Base-by-base conservation (phyloP, 2,329 filamentous ascomycete genomes). In the Aspergillus aculeatus region DNA sequence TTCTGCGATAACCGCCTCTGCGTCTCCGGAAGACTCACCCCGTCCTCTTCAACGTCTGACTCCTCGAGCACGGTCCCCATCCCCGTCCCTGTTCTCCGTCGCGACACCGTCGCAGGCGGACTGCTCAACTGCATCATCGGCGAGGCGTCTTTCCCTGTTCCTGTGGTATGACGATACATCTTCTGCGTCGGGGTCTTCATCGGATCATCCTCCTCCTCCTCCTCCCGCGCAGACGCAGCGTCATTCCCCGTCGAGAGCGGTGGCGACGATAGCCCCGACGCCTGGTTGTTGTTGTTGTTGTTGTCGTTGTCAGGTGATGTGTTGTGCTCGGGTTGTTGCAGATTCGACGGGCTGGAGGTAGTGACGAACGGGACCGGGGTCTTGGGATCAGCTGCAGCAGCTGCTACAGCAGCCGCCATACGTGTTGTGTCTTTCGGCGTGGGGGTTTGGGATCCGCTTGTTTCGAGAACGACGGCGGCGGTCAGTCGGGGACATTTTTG, bases 121-220 rank as follows among this genome's bases (percentile, higher is more conserved):
- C 71, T 75, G 51, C 72, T 74, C 49, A 76, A 61, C 50, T 76
- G 74, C 64, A 75, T 71, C 11, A 72, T 71, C 1, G 75, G 74
- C 3, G 62, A 66, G 4, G 59, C 29, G 12, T 1, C 19, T 32
- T 2, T 14, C 29, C 16, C 29, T 24, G n/a, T 31, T 29, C 7
- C 47, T 44, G 24, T 29, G 26, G 26, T 16, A 26, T 12, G 61
- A 10, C 32, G 32, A 50, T 60, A 60, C 31, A 49, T 59, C 47
- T 58, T 54, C 52, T 68, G 68, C 11, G 64, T 64, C 12, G 69
- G 69, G 3, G 65, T 68, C 19, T 56, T 64, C 60, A 65, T 59
- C 4, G 60, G 62, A 23, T 68, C 65, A 5, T 62, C 54, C 19
- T 58, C 59, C 2, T 67, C 67, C 6, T 62, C 35, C 2, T 64